Percentiles rank a stretch among this genome's conserved stretches.
Evolutionary conservation across 352 stramenopile genomes (phyloP).

Genomic region (Phytophthora macrochlamydospora): DNA sequence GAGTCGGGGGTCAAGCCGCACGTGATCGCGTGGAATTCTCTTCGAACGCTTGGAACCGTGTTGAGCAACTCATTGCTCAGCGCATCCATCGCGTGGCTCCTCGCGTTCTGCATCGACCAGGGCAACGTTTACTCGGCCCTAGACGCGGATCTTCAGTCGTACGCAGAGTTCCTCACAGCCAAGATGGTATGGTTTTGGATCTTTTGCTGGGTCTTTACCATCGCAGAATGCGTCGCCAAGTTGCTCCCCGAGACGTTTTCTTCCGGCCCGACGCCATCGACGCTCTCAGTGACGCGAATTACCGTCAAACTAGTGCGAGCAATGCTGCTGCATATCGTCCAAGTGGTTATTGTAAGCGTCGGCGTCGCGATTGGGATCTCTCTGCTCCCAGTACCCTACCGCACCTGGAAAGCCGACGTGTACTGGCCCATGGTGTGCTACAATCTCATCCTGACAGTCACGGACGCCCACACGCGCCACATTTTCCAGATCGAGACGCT

Average conservation of each 20-base stretch:
- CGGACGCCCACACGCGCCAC: slow-evolving; percentile 10
- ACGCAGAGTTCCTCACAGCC: slow-evolving; percentile 5
- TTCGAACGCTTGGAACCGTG: slow-evolving; percentile 7
- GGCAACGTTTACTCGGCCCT: slow-evolving; percentile 6
- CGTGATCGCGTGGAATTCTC: not conserved
- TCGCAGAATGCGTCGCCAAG: slow-evolving; percentile 13
- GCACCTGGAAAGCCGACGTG: slow-evolving; percentile 2
- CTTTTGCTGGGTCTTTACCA: slow-evolving; percentile 12
- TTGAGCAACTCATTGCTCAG: slow-evolving; percentile 11
- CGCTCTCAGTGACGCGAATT: not conserved
- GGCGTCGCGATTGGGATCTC: not conserved
- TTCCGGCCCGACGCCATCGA: not conserved
- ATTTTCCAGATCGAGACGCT: slow-evolving; percentile 9
- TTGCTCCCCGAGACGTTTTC: slow-evolving; percentile 4
- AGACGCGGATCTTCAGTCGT: not conserved
- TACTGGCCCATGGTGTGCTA: slow-evolving; percentile 7
- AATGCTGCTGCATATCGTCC: not conserved
- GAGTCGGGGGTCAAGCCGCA: not conserved
- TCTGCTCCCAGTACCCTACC: not conserved
- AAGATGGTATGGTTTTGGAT: slow-evolving; percentile 10
- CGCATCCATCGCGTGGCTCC: slow-evolving; percentile 7
- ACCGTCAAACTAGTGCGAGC: slow-evolving; percentile 1
- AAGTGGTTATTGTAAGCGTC: slow-evolving; percentile 5
- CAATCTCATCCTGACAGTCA: slow-evolving; percentile 9
- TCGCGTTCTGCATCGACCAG: not conserved